Evolutionary conservation across 495 filamentous ascomycete species (phyloP), one percentile per base, ranked within the genome.

Genomic region (Tuber borchii): DNA sequence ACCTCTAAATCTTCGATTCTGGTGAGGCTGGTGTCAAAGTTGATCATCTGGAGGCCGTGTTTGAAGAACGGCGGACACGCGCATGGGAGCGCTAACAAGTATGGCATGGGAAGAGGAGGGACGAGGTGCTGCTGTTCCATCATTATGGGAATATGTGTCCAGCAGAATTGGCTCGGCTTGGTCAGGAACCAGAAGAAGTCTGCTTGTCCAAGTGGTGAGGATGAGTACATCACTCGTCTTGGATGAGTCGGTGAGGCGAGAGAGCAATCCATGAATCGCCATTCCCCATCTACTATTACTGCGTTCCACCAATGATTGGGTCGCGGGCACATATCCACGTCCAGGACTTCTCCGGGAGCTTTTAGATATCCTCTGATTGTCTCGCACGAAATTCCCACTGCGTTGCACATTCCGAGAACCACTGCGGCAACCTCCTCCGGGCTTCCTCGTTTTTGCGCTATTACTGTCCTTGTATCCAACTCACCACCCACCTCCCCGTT

Each of bases 281-380:
- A 99, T 84, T 97, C 93, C 22, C 92, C 91, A 81, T 99, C 96
- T 17, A 97, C 90, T 51, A 97, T 85, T 4, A 99, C 94, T 2
- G 93, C 91, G 81, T 99, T 99, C 95, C 95, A 99, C 92, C 93
- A 97, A 86, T 99, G 95, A 79, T 99, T 99, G 12, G 95, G 89
- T 48, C 91, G 89, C 44, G 90, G 90, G 74, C 92, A 89, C 20
- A 91, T 88, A 70, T 90, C 91, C 39, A 92, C 84, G 46, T 97
- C 94, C 22, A 93, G 87, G 2, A 89, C 84, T 78, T 97, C 95
- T 1, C 95, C 95, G 0, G 96, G 96, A 16, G 88, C 85, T 82
- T 98, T 99, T 44, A 99, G 90, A 80, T 92, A 97, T 10, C 95
- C 95, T 74, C 90, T 87, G 68, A 98, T 89, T 12, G 93, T 86